Evolutionary conservation across 2,329 filamentous ascomycete species (phyloP).

Genomic region (Ophiostoma sp.): DNA sequence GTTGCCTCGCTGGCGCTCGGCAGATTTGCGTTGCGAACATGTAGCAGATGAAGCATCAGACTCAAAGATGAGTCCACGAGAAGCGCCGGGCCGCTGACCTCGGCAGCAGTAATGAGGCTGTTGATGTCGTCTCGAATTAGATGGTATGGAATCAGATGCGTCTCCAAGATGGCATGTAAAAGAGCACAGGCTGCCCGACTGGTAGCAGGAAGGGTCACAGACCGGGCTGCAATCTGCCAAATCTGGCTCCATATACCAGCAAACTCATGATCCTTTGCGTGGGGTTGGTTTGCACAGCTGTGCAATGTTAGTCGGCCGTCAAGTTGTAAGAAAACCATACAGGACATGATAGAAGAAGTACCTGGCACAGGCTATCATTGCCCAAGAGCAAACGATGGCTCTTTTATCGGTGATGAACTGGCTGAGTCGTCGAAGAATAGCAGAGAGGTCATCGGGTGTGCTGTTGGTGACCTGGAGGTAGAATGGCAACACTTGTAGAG

Average conservation of each 20-base stretch:
- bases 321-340: not conserved
- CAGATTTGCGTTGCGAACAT: slow-evolving; percentile 59
- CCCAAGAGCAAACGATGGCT: slow-evolving; percentile 65
- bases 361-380: slow-evolving; percentile 76
- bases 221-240: slow-evolving; percentile 69
- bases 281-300: slow-evolving; percentile 40
- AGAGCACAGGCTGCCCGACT: slow-evolving; percentile 74
- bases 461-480: slow-evolving; percentile 45
- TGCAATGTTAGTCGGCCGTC: not conserved
- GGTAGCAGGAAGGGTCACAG: slow-evolving; percentile 61
- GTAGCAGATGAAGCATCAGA: slow-evolving; percentile 65
- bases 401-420: slow-evolving; percentile 65
- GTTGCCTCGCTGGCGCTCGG: slow-evolving; percentile 63
- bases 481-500: slow-evolving; percentile 55
- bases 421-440: slow-evolving; percentile 54
- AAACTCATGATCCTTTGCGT: slow-evolving; percentile 39
- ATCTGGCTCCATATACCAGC: slow-evolving; percentile 59
- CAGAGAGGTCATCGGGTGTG: slow-evolving; percentile 47
- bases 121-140: slow-evolving; percentile 64
- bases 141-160: slow-evolving; percentile 61
- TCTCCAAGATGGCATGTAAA: slow-evolving; percentile 61
- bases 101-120: slow-evolving; percentile 67
- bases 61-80: slow-evolving; percentile 73
- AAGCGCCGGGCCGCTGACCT: slow-evolving; percentile 71
- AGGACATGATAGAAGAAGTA: not conserved